Conservation (phyloP, 129 eudicot genomes). For the Artemisia tridentata region DNA sequence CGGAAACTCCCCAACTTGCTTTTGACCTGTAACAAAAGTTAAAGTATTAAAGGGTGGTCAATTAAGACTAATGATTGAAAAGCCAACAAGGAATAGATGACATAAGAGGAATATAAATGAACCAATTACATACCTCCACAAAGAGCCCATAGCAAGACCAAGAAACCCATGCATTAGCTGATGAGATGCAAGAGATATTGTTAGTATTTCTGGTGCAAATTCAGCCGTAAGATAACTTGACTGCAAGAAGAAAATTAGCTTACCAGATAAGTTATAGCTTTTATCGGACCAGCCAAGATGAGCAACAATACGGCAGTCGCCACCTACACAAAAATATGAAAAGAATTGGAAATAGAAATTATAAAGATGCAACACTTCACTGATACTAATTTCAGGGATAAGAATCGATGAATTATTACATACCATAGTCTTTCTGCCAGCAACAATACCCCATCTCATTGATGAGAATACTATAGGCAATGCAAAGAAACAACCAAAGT, state of each 20-base stretch:
- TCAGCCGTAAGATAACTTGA: neutral
- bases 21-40: constrained; percentile 40
- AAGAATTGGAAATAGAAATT: neutral
- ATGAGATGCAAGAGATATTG: constrained; percentile 30
- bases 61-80: neutral
- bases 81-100: neutral
- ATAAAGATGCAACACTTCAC: constrained; percentile 3
- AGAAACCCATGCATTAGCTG: constrained; percentile 86
- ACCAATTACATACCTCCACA: constrained; percentile 69
- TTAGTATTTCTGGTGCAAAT: no score
- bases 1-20: constrained; percentile 74
- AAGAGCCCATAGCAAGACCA: constrained; percentile 88
- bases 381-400: neutral
- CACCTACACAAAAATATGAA: constrained; percentile 43
- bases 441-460: constrained; percentile 81
- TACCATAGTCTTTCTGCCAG: constrained; percentile 93
- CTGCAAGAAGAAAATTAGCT: constrained; percentile 24
- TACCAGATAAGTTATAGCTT: constrained; percentile 81
- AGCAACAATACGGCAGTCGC: constrained; percentile 78
- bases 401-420: neutral
- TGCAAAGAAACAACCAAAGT: constrained; percentile 91
- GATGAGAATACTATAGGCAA: constrained; percentile 92
- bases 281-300: constrained; percentile 85
- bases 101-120: neutral
- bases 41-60: neutral